Evolutionary conservation across 768 basidiomycete genomes (phyloP), one percentile per base, ranked within the genome.

Genomic region (Russula lepida): DNA sequence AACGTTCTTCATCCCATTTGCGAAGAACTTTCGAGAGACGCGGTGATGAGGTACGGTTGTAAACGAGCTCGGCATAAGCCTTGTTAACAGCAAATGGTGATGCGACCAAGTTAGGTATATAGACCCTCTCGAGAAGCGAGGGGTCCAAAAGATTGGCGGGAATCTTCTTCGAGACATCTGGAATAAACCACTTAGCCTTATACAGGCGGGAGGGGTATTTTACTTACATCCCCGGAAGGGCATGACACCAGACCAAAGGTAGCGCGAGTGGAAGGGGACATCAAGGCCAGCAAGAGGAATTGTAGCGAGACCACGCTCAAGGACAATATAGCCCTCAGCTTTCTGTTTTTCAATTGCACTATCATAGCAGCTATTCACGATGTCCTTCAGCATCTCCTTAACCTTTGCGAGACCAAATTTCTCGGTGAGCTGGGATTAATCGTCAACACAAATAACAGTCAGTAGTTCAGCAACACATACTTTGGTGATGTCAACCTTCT

Each of bases 181-280:
- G 4, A 47, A 62, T 15, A 33, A 6, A 8, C 5, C 2, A 15
- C 23, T 57, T 30, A 58, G 32, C 4, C 6, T 28, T 21, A 25
- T 19, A 27, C 25, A 48, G 19, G 54, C 23, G 4, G 12, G 23
- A 56, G 41, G 55, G 56, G 50, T 50, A 41, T 37, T 35, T n/a
- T 25, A 81, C 89, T 75, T 70, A 93, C 90, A 97, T 59, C 92
- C 91, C 67, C 94, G 85, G 90, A 97, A 95, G 11, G 95, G 92
- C 85, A 95, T 81, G 30, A 97, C 94, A 71, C 94, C 94, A 17
- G 95, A 95, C 97, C 97, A 99, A 41, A 99, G 82, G 75, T 98
- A 99, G 62, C 95, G 89, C 4, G 97, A 98, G 74, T 99, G 97
- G 90, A 99, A 99, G 4, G 97, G 97, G 1, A 99, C 97, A 68